Evolutionary conservation across 108 stramenopile species (phyloP), one percentile per base, ranked within the genome.

Genomic region (Conticribra guillardii): DNA sequence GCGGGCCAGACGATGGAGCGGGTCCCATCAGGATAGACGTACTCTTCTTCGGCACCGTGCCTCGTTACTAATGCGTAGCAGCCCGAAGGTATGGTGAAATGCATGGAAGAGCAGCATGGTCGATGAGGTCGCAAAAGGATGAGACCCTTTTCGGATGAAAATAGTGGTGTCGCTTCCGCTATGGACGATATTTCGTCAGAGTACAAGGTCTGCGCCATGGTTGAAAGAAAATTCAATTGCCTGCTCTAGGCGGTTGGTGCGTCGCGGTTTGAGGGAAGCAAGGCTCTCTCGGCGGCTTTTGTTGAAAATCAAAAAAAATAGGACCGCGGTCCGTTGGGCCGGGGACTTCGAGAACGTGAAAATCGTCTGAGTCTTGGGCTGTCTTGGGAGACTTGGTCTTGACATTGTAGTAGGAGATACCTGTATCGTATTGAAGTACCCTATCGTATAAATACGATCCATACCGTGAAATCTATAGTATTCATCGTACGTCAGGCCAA

Each of bases 31-130:
- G 54, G 27, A 19, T 24, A 30, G 51, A 33, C 11, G 76, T 79
- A 73, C 54, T 73, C 60, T 31, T 61, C 9, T 19, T 84, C 83
- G 15, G 73, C 81, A 5, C 83, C 83, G 32, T 74, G 77, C 0
- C 69, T 44, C 3, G 81, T 78, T 14, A 84, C 83, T n/a, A 84
- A 73, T 37, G 83, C 83, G 23, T 71, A 71, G 26, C 58, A 59
- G 22, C 69, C 69, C 0, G 69, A 71, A 3, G 69, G 69, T 15
- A 71, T 44, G 50, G 27, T 41, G 23, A 70, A 46, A 34, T 60
- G 50, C 24, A 64, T 4, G 31, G 32, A 27, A 16, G 69, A 45
- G 23, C 44, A 48, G 21, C 48, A 22, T 16, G 24, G 28, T 18
- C 59, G 69, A 28, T 32, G 29, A 37, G 69, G 69, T 18, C 69